phyloP scores from a whole-genome alignment of 106 monocot species.

The Posidonia australis region DNA sequence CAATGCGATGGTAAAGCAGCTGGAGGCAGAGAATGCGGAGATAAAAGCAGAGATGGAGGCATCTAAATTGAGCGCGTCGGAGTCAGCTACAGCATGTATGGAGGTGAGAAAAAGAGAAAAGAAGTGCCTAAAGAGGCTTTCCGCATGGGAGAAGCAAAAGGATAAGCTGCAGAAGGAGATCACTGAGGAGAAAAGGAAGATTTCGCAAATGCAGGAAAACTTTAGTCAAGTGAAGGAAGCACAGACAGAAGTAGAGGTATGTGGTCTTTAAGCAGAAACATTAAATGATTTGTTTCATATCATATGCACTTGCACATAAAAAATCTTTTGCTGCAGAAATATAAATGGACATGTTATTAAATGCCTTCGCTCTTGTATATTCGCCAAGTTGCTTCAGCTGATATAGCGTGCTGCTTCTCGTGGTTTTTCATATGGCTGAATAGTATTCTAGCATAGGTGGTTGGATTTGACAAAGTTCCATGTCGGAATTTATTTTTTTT shows the following conservation, averaged over 20 bases:
- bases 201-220: constrained; percentile 26
- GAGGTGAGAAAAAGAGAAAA: constrained; percentile 61
- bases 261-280: not conserved
- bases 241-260: constrained; percentile 44
- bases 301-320: not conserved
- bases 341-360: no score
- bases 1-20: constrained; percentile 47
- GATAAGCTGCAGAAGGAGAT: constrained; percentile 48
- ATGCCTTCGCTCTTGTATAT: no score
- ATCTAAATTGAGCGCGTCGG: constrained; percentile 61
- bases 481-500: no score
- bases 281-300: not conserved
- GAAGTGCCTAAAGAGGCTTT: constrained; percentile 47
- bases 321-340: no score
- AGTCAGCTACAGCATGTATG: constrained; percentile 33
- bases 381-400: no score
- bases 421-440: no score
- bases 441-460: no score
- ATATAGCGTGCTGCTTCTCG: no score
- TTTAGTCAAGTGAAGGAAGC: constrained; percentile 28
- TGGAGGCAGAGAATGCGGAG: constrained; percentile 83
- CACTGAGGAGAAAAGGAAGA: constrained; percentile 32
- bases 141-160: constrained; percentile 65
- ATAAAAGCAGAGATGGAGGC: constrained; percentile 94
- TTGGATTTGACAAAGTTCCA: no score